Conservation (phyloP, 768 basidiomycete genomes). For the Tricholoma bakamatsutake region DNA sequence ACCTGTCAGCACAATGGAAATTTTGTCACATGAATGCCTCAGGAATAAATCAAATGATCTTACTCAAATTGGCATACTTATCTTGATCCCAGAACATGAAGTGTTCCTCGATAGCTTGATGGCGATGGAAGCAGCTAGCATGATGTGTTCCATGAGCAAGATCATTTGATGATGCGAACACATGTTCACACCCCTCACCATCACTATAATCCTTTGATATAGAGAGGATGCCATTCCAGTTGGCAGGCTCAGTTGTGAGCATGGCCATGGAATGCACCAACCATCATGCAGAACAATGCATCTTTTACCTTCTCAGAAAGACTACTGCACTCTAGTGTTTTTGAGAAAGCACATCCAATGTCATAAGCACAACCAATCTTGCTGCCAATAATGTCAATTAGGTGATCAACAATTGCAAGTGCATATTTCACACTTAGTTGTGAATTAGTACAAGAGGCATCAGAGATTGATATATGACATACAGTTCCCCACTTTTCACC, state of each 20-base stretch:
- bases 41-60: too few relatives aligned
- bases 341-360: conserved; percentile 22
- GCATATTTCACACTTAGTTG: neutral
- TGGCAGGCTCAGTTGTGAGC: too few relatives aligned
- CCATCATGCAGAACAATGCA: conserved; percentile 3
- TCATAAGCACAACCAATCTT: conserved; percentile 4
- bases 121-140: conserved; percentile 14
- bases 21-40: too few relatives aligned
- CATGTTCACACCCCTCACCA: conserved; percentile 15
- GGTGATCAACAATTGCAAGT: conserved; percentile 6
- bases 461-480: conserved; percentile 11
- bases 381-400: conserved; percentile 5
- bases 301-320: conserved; percentile 9
- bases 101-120: conserved; percentile 12
- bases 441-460: neutral
- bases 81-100: too few relatives aligned
- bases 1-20: neutral
- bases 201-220: conserved; percentile 4
- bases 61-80: conserved; percentile 16
- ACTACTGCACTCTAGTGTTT: conserved; percentile 16
- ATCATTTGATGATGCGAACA: conserved; percentile 17
- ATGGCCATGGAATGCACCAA: conserved; percentile 13
- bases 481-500: neutral
- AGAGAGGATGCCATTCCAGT: too few relatives aligned
- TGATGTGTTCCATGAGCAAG: conserved; percentile 14